Evolutionary conservation across 768 basidiomycete genomes (phyloP).

Genomic region (Phlegmacium glaucopus): DNA sequence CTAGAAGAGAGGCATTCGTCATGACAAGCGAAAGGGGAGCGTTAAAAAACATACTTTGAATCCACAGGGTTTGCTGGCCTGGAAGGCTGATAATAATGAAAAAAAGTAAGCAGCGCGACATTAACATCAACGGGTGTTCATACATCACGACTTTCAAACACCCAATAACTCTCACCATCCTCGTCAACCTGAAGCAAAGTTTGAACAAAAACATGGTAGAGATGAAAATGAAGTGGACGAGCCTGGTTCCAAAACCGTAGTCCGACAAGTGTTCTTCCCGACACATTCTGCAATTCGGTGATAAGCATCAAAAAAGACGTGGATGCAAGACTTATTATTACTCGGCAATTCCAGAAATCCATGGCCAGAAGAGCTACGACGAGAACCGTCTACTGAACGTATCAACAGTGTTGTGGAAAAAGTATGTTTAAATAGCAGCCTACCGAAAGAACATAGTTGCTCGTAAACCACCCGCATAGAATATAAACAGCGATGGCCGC

Average conservation of each 20-base stretch:
- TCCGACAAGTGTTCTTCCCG: constrained; percentile 91
- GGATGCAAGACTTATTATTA: constrained; percentile 29
- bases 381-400: constrained; percentile 57
- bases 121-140: constrained; percentile 22
- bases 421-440: constrained; percentile 23
- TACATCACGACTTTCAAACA: constrained; percentile 96
- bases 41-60: constrained; percentile 56
- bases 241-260: constrained; percentile 98
- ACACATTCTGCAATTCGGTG: constrained; percentile 65
- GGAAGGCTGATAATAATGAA: constrained; percentile 57
- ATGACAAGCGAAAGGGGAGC: neutral
- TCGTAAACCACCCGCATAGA: constrained; percentile 86
- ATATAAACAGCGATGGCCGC: constrained; percentile 91
- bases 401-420: neutral
- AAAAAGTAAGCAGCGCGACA: constrained; percentile 1
- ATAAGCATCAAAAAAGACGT: neutral
- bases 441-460: constrained; percentile 92
- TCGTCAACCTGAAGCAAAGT: constrained; percentile 71
- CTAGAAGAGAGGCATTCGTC: constrained; percentile 34
- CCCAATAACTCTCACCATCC: constrained; percentile 95
- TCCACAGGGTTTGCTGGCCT: constrained; percentile 86
- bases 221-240: constrained; percentile 7
- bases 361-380: constrained; percentile 93
- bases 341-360: constrained; percentile 99
- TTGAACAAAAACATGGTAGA: neutral